phyloP scores from a whole-genome alignment of 1,139 yeast genomes.

The Yamadazyma oceani region DNA sequence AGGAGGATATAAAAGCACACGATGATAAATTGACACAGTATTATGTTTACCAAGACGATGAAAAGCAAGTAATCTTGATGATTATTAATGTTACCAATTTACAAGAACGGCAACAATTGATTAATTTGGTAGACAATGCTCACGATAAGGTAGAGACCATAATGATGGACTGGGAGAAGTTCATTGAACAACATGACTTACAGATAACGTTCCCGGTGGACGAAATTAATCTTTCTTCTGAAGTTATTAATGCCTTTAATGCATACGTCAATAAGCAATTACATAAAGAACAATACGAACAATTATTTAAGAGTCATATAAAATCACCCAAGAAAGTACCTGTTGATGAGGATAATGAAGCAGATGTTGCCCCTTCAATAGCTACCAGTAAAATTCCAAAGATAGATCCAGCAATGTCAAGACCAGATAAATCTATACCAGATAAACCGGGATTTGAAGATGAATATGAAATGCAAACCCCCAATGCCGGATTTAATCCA shows the following conservation, averaged over 20 bases:
- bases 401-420: constrained; percentile 13
- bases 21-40: constrained; percentile 20
- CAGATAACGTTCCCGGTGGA: constrained; percentile 26
- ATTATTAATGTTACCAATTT: constrained; percentile 14
- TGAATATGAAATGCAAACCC: constrained; percentile 43
- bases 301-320: constrained; percentile 9
- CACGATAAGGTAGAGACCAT: constrained; percentile 8
- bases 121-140: constrained; percentile 22
- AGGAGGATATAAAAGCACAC: constrained; percentile 8
- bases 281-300: constrained; percentile 7
- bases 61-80: constrained; percentile 8
- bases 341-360: background rate
- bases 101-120: constrained; percentile 22
- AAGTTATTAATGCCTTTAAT: constrained; percentile 26
- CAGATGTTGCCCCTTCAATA: background rate
- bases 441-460: constrained; percentile 61
- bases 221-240: constrained; percentile 23
- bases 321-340: constrained; percentile 5
- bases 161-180: constrained; percentile 17
- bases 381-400: constrained; percentile 2
- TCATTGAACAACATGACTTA: constrained; percentile 6
- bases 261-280: constrained; percentile 12
- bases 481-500: constrained; percentile 20
- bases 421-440: constrained; percentile 7
- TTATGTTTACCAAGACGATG: constrained; percentile 12